phyloP scores from a whole-genome alignment of 108 stramenopile genomes.

The Asterionellopsis glacialis region DNA sequence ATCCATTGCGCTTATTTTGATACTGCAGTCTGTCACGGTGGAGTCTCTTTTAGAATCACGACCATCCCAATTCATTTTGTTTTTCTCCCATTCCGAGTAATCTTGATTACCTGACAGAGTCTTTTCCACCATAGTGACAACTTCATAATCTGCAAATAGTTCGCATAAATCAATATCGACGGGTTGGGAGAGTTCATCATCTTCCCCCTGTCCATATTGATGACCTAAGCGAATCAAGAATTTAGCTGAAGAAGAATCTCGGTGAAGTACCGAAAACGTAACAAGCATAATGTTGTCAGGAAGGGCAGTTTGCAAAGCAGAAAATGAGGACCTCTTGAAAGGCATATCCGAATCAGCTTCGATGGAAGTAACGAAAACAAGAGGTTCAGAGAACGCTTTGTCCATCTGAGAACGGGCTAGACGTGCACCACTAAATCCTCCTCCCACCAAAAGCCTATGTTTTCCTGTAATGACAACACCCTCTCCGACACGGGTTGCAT shows the following conservation, averaged over 20 bases:
- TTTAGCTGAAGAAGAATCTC: conserved; percentile 7
- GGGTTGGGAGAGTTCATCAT: conserved; percentile 41
- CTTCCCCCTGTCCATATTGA: conserved; percentile 77
- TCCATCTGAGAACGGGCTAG: conserved; percentile 70
- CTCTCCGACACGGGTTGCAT: conserved; percentile 73
- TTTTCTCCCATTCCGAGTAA: conserved; percentile 21
- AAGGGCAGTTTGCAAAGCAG: conserved; percentile 29
- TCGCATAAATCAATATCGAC: conserved; percentile 48
- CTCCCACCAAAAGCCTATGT: conserved; percentile 76
- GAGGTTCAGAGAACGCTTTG: conserved; percentile 60
- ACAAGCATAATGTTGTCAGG: conserved; percentile 70
- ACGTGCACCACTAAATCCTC: conserved; percentile 42
- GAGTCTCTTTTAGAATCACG: background rate
- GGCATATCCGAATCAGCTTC: conserved; percentile 4
- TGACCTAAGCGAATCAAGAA: conserved; percentile 85
- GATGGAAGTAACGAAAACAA: conserved; percentile 58
- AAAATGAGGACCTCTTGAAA: conserved; percentile 19
- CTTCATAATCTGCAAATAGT: conserved; percentile 21
- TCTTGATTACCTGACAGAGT: conserved; percentile 59
- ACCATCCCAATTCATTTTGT: conserved; percentile 24
- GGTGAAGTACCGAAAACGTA: conserved; percentile 32
- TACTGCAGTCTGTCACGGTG: background rate
- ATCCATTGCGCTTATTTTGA: conserved; percentile 48
- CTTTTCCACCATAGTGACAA: conserved; percentile 37
- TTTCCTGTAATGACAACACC: conserved; percentile 81